Evolutionary conservation across 805 yeast species (phyloP).

Genomic region (Kockiozyma suomiensis): DNA sequence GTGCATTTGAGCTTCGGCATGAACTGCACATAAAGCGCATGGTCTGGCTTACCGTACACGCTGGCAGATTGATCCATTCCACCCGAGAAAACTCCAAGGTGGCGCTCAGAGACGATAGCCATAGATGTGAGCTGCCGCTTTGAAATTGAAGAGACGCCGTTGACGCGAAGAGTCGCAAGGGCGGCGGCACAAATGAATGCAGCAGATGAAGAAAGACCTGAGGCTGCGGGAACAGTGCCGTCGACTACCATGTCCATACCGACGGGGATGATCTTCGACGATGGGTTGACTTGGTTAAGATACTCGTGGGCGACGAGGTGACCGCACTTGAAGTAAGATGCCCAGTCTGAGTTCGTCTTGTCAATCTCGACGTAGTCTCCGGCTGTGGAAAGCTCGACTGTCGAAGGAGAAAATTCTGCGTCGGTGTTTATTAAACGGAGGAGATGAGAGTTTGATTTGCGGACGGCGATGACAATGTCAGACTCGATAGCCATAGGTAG

Average conservation of each 20-base stretch:
- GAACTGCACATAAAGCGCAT: conserved; percentile 64
- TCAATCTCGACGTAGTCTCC: conserved; percentile 49
- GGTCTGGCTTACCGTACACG: conserved; percentile 60
- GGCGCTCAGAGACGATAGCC: conserved; percentile 68
- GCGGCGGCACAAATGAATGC: conserved; percentile 71
- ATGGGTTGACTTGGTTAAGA: conserved; percentile 36
- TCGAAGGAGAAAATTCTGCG: conserved; percentile 34
- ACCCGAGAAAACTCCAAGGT: conserved; percentile 73
- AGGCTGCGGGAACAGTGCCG: conserved; percentile 73
- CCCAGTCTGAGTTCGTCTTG: conserved; percentile 57
- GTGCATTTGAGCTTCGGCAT: conserved; percentile 59
- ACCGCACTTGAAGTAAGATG: conserved; percentile 63
- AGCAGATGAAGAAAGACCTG: conserved; percentile 71
- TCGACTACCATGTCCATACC: conserved; percentile 53
- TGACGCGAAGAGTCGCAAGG: conserved; percentile 57
- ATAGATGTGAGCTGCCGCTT: conserved; percentile 2
- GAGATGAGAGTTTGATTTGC: conserved; percentile 24
- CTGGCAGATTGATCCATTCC: conserved; percentile 81
- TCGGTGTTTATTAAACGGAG: conserved; percentile 46
- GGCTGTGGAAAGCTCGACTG: conserved; percentile 27
- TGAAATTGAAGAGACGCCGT: conserved; percentile 43
- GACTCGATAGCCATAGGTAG: conserved; percentile 73
- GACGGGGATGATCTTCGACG: conserved; percentile 2
- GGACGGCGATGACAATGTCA: conserved; percentile 63
- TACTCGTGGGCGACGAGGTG: conserved; percentile 52